These are phyloP conservation scores for Leishmania lainsoni DNA, from an alignment of 208 protist genomes.

Conservation along the genomic window DNA sequence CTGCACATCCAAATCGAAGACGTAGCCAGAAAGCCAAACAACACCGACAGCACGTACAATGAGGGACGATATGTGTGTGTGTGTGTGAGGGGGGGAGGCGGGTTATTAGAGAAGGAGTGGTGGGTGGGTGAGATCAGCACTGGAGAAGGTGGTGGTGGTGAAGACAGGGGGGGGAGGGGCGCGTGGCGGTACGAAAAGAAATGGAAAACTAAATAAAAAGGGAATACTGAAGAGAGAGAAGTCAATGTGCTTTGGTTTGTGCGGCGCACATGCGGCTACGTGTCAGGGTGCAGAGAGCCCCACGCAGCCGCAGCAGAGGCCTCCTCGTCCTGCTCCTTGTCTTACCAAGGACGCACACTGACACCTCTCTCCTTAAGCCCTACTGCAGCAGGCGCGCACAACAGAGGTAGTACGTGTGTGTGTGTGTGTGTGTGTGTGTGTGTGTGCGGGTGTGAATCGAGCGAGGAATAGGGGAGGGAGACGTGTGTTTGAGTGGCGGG, in stretches of 20 bases:
- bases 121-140: not conserved
- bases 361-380: not conserved
- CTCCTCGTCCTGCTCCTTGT: not conserved
- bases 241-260: not conserved
- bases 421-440: not conserved
- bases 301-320: not conserved
- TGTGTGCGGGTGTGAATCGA: not conserved
- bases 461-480: not conserved
- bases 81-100: too few species aligned
- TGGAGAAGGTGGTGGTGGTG: not conserved
- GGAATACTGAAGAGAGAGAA: not conserved
- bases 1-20: not conserved
- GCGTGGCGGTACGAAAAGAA: not conserved
- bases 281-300: not conserved
- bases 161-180: not conserved
- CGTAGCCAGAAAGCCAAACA: not conserved
- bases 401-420: not conserved
- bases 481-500: not conserved
- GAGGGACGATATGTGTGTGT: not conserved
- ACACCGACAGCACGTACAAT: not conserved
- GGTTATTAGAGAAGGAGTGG: too few species aligned
- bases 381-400: not conserved
- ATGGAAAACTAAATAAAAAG: conserved; percentile 16
- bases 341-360: not conserved
- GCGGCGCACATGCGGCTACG: too few species aligned